Percentiles rank a stretch among this genome's conserved stretches.
Evolutionary conservation across 192 early-diverging fungal species (phyloP).

Genomic region (Martensiomyces pterosporus): DNA sequence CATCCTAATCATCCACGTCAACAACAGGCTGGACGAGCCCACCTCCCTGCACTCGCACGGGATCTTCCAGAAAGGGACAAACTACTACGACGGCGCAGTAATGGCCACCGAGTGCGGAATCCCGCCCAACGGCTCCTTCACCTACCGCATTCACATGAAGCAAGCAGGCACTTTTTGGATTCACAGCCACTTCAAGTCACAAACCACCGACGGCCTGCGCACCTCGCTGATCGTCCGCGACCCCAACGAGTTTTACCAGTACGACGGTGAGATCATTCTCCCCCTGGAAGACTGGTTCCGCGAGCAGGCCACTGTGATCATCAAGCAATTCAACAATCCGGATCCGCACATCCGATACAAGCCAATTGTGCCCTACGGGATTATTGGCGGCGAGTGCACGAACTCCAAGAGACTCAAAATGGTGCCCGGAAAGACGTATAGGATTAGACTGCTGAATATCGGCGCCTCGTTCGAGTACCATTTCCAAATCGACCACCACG

Average conservation of each 20-base stretch:
- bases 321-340: slow-evolving; percentile 57
- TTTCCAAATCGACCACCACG: slow-evolving; percentile 75
- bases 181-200: slow-evolving; percentile 62
- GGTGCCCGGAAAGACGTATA: slow-evolving; percentile 71
- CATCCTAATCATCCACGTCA: slow-evolving; percentile 32
- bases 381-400: slow-evolving; percentile 55
- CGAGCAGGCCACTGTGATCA: slow-evolving; percentile 49
- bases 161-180: slow-evolving; percentile 84
- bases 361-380: slow-evolving; percentile 24
- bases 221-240: slow-evolving; percentile 59
- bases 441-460: slow-evolving; percentile 74
- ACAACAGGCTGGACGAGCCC: slow-evolving; percentile 56
- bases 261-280: slow-evolving; percentile 66
- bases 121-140: slow-evolving; percentile 57
- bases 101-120: slow-evolving; percentile 72
- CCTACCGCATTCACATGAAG: slow-evolving; percentile 60
- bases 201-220: slow-evolving; percentile 77
- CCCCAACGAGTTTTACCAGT: slow-evolving; percentile 49
- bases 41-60: slow-evolving; percentile 74
- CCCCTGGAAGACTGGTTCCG: slow-evolving; percentile 72
- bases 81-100: slow-evolving; percentile 63
- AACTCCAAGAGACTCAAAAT: slow-evolving; percentile 54
- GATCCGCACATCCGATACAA: slow-evolving; percentile 27
- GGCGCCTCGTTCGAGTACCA: slow-evolving; percentile 66
- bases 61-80: slow-evolving; percentile 69